Percentiles rank a stretch among this genome's conserved stretches.
Conservation (phyloP, 176 grass and related monocot genomes). For the Cymbopogon citratus region DNA sequence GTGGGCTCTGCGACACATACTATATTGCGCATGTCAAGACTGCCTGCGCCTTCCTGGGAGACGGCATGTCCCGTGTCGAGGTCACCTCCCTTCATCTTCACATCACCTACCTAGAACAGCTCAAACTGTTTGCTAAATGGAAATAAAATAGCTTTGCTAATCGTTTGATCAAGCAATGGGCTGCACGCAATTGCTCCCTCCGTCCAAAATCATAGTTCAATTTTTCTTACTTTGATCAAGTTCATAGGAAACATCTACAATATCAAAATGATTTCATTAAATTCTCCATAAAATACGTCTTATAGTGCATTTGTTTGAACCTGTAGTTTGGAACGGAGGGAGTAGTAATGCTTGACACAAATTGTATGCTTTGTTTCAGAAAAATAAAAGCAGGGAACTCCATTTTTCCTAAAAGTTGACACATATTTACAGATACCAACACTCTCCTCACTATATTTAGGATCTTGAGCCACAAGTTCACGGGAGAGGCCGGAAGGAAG, state of each 20-base stretch:
- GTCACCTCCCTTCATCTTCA: constrained; percentile 5
- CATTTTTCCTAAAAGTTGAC: background rate
- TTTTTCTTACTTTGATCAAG: background rate
- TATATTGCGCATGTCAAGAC: constrained; percentile 86
- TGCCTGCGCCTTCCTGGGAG: constrained; percentile 85
- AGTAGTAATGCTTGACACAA: background rate
- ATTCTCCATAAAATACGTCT: background rate
- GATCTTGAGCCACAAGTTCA: constrained; percentile 72
- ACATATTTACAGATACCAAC: background rate
- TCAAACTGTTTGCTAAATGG: background rate
- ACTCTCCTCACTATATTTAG: constrained; percentile 11
- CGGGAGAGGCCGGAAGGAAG: constrained; percentile 59
- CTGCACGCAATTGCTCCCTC: background rate
- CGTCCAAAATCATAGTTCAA: background rate
- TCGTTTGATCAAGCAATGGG: background rate
- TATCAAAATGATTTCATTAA: background rate
- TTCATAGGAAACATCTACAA: background rate
- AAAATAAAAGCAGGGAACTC: background rate
- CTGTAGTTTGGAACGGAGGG: background rate
- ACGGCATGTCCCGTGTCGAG: constrained; percentile 93
- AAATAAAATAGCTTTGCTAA: background rate
- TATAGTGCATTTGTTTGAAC: background rate
- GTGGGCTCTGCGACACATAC: constrained; percentile 94
- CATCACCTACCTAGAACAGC: background rate
- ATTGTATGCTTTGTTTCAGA: background rate